Conservation (phyloP, 208 protist genomes). For the Herpetomonas samuelpessoai region DNA sequence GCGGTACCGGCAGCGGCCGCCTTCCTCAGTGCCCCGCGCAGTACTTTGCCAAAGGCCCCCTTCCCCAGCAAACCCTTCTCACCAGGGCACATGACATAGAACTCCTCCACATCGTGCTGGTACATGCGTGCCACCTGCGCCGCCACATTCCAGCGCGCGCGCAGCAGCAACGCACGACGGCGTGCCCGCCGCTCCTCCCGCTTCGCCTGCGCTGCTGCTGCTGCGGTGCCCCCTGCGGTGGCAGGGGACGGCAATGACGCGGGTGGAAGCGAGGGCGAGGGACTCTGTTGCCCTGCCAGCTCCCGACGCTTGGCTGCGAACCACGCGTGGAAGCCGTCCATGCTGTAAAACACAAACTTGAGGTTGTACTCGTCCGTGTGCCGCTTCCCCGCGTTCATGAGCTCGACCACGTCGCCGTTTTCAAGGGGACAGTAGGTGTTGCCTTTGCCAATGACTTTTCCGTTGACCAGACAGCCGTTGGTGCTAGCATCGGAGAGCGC, state of each 20-base stretch:
- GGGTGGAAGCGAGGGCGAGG: too few relatives aligned
- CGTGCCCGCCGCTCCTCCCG: slow-evolving; percentile 7
- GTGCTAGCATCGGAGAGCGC: slow-evolving; percentile 51
- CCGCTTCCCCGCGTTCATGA: slow-evolving; percentile 39
- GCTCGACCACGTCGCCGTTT: slow-evolving; percentile 34
- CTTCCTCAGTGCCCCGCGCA: slow-evolving; percentile 24
- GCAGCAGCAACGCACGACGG: slow-evolving; percentile 24
- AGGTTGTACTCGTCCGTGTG: slow-evolving; percentile 47
- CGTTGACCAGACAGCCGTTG: slow-evolving; percentile 50
- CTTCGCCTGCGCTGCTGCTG: not conserved
- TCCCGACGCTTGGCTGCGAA: slow-evolving; percentile 2
- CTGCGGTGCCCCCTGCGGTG: not conserved
- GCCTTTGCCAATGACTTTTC: slow-evolving; percentile 31
- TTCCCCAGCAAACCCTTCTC: slow-evolving; percentile 23
- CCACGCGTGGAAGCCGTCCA: slow-evolving; percentile 23
- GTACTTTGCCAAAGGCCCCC: slow-evolving; percentile 50
- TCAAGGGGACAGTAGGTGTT: slow-evolving; percentile 11
- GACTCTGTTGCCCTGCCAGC: not conserved
- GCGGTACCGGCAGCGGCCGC: not conserved
- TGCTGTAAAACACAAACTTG: slow-evolving; percentile 23
- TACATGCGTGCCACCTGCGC: slow-evolving; percentile 56
- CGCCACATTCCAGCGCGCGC: slow-evolving; percentile 36
- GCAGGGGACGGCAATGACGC: too few relatives aligned
- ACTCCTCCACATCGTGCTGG: slow-evolving; percentile 32
- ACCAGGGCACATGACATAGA: slow-evolving; percentile 30